Evolutionary conservation across 768 basidiomycete genomes (phyloP), one percentile per base, ranked within the genome.

Genomic region (Lentinula boryana): DNA sequence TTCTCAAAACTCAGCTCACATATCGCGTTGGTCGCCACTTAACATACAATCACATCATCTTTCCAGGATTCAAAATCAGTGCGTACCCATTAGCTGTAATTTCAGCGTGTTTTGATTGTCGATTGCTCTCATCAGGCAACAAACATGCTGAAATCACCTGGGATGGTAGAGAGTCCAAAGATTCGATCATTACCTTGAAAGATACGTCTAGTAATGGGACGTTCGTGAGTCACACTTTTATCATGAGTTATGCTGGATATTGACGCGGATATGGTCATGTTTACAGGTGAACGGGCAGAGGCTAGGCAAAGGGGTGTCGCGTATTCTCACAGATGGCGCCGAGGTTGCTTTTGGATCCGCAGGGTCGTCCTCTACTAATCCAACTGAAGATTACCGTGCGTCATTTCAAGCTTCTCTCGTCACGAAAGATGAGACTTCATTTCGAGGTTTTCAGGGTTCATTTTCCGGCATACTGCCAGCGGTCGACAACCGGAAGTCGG

Each of bases 291-390:
- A 89, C 65, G 83, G 84, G 33, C 71, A 71, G 43, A 84, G 83
- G 70, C 79, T 95, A 58, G 85, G 83, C 40, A 84, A 80, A 65
- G 77, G 77, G 43, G 72, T 76, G 9, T 76, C 79, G 58, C 75
- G 80, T 40, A 75, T 91, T 48, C 74, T 95, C 53, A 80, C 78
- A 12, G 85, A 91, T 62, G 94, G 95, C 6, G 91, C 91, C 68
- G 93, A 95, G 72, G 82, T 98, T 66, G 87, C 90, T 7, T 89
- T 98, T 65, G 95, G 95, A 7, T 83, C 83, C 12, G 74, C 71
- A 12, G 66, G 69, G 16, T 77, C 78, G 7, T 27, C 84, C 81
- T 66, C 71, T 69, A 51, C 74, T 54, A 80, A 65, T 33, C 75
- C 44, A 70, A 69, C 50, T 27, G 91, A 92, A 66, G 93, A 93